These are phyloP conservation scores for Dendrothele bispora DNA, from an alignment of 768 basidiomycete species.

Conservation along the genomic window DNA sequence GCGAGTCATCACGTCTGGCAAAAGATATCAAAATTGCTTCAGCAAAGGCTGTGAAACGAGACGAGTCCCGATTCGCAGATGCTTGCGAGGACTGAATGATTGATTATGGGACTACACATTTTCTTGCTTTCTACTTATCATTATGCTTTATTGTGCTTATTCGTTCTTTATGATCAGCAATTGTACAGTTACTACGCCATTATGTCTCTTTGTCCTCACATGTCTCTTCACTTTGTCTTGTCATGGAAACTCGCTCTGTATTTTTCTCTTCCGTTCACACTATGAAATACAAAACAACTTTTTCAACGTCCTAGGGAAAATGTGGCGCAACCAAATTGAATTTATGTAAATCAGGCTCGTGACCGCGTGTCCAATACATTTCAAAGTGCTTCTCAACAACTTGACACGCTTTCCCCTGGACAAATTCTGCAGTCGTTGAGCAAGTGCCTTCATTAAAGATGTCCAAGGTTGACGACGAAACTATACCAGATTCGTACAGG, in stretches of 20 bases:
- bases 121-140: not conserved
- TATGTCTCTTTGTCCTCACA: not conserved
- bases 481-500: slow-evolving; percentile 32
- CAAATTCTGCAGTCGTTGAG: too few relatives aligned
- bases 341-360: too few relatives aligned
- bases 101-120: not conserved
- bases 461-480: not conserved
- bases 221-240: not conserved
- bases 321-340: too few relatives aligned
- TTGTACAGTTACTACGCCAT: not conserved
- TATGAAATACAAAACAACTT: too few relatives aligned
- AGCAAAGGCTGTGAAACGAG: slow-evolving; percentile 1
- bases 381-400: too few relatives aligned
- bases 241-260: not conserved
- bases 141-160: slow-evolving; percentile 5
- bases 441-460: too few relatives aligned
- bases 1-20: slow-evolving; percentile 6
- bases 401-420: too few relatives aligned
- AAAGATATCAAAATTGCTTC: slow-evolving; percentile 7
- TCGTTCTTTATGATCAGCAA: not conserved
- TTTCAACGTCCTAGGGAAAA: too few relatives aligned
- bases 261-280: too few relatives aligned
- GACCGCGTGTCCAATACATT: too few relatives aligned
- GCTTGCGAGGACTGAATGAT: slow-evolving; percentile 8
- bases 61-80: not conserved